These are phyloP conservation scores for Sphaerulina vaccinii DNA, from an alignment of 2,329 filamentous ascomycete species.

Conservation along the genomic window DNA sequence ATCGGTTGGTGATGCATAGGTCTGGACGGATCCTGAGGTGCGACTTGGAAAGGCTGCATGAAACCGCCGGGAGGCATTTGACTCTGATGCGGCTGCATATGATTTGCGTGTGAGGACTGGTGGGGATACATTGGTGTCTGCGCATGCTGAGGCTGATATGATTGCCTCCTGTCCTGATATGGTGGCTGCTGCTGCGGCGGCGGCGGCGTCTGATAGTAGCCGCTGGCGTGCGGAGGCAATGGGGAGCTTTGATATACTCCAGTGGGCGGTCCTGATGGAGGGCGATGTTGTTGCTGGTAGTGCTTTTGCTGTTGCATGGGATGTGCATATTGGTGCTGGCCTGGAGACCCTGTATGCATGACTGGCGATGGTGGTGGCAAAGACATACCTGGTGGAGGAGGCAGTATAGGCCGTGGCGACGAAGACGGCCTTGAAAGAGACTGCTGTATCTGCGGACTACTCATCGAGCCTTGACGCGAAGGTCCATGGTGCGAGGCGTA, in stretches of 20 bases:
- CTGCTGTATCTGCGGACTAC: constrained; percentile 37
- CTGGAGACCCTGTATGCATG: constrained; percentile 36
- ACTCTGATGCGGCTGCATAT: constrained; percentile 26
- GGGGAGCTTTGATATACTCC: constrained; percentile 26
- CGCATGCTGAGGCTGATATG: constrained; percentile 34
- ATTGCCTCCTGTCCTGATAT: constrained; percentile 27
- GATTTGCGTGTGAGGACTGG: constrained; percentile 28
- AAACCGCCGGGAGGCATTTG: constrained; percentile 38
- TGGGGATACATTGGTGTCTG: constrained; percentile 33
- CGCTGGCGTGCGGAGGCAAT: constrained; percentile 32
- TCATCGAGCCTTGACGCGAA: constrained; percentile 25
- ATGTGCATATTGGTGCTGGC: constrained; percentile 21
- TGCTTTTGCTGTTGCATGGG: constrained; percentile 25
- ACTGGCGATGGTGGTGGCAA: constrained; percentile 31
- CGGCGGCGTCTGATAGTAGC: constrained; percentile 32
- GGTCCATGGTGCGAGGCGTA: constrained; percentile 37
- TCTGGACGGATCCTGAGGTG: constrained; percentile 43
- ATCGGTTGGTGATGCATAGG: constrained; percentile 24
- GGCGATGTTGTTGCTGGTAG: constrained; percentile 24
- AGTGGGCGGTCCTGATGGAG: constrained; percentile 23
- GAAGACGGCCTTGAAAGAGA: constrained; percentile 35
- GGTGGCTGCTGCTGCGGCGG: constrained; percentile 22
- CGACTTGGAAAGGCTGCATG: constrained; percentile 50
- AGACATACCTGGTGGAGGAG: constrained; percentile 40
- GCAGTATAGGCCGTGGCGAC: constrained; percentile 40